These are phyloP conservation scores for Trichoderma sp. DNA, from an alignment of 2,329 filamentous ascomycete genomes.

Conservation along the genomic window DNA sequence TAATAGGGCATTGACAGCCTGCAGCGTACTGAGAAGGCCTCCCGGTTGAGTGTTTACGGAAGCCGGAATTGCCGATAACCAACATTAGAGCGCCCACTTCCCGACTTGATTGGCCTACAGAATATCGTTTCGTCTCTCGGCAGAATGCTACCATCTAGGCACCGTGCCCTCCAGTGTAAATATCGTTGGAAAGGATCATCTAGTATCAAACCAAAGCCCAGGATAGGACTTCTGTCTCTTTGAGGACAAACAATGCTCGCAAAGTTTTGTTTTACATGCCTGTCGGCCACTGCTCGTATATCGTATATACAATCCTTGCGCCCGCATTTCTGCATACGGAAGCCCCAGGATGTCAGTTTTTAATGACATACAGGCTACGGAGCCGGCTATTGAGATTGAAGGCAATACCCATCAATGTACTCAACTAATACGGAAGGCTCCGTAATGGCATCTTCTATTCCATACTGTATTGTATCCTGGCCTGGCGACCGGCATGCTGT, in stretches of 20 bases:
- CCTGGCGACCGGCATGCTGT: background rate
- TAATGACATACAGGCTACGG: background rate
- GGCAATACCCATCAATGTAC: background rate
- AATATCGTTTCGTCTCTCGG: background rate
- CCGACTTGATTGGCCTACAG: background rate
- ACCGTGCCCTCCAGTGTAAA: background rate
- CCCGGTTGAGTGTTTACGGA: conserved; percentile 12
- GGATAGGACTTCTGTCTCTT: background rate
- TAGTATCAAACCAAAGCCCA: background rate
- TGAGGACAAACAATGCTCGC: background rate
- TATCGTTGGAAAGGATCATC: background rate
- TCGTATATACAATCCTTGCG: background rate
- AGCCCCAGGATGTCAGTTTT: background rate
- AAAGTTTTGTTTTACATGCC: background rate
- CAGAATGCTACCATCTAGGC: background rate
- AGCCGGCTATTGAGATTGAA: background rate
- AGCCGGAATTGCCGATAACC: conserved; percentile 18
- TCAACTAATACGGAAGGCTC: background rate
- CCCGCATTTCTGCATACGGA: background rate
- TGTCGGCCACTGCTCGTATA: conserved; percentile 1
- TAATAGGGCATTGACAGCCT: background rate
- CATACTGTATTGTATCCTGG: background rate
- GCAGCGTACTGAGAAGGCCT: background rate
- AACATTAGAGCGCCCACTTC: background rate
- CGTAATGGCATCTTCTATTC: background rate